Evolutionary conservation across 2,329 filamentous ascomycete species (phyloP), one percentile per base, ranked within the genome.

Genomic region (Ophiostoma sp.): DNA sequence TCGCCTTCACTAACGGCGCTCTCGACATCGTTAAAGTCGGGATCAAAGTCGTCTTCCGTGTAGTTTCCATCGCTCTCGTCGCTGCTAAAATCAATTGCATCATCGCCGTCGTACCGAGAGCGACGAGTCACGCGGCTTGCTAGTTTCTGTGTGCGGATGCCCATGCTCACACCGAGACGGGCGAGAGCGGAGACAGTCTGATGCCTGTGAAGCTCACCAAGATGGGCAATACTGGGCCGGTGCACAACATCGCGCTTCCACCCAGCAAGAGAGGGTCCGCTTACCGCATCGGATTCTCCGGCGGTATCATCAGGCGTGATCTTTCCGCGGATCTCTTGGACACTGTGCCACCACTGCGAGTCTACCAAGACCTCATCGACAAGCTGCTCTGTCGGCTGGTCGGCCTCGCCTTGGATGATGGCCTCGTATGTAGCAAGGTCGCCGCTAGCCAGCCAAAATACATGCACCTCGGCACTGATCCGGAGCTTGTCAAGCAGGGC

Each of bases 291-390:
- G 11, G 36, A 44, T 23, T 27, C n/a, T 3, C 35, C 35, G 8
- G 60, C 60, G n/a, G 60, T 65, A 31, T 33, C 31, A 67, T 77
- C 69, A 64, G 68, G 33, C 1, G 62, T 39, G 65, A 23, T 68
- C 72, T 64, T 72, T 68, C 83, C 83, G 36, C 86, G 81, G 13
- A 85, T 78, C 62, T 80, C 82, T 74, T 90, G 87, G 4, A 95
- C 81, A 60, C 94, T 89, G 67, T 89, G 84, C 93, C 93, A 96
- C 93, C 93, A 96, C 41, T 89, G 86, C 75, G 95, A 90, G 74
- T 86, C 85, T 73, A 85, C 85, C 17, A 96, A 79, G 4, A 88
- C 84, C 31, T 87, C 83, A 71, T 92, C 84, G 17, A 95, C 87
- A 11, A 87, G 80, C 20, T 84, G 81, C 62, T 87, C 83, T 3